Evolutionary conservation across 192 early-diverging fungal species (phyloP), one percentile per base, ranked within the genome.

Genomic region (Spinellus fusiger): DNA sequence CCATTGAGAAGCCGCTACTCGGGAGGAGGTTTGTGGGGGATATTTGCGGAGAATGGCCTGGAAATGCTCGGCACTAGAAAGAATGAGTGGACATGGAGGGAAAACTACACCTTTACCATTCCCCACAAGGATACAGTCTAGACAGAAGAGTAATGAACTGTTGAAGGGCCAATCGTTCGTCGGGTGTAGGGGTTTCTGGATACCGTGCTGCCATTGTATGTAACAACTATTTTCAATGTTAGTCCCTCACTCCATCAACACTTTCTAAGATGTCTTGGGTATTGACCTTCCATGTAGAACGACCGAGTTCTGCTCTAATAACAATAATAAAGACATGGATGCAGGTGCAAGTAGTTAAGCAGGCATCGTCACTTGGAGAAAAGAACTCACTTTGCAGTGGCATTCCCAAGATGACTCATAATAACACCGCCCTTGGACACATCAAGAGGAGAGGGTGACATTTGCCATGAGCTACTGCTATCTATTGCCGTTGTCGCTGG

Each of bases 51-150:
- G 61, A 18, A 94, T 73, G 46, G 73, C 55, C 72, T 91, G 86
- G 64, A 98, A 96, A 60, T 98, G 94, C 8, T 78, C 64, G 3
- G 93, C 95, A 72, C 94, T 89, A 61, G n/a, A 20, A 15, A 16
- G 49, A 54, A 0, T 20, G 5, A 1, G 10, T 23, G 10, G 13
- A 56, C 1, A 25, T 60, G 15, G 16, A 31, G 10, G n/a, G 12
- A 48, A 35, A 27, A 54, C 23, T 22, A 15, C 16, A 12, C 9
- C 12, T 38, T 28, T 20, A 61, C 49, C 91, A 98, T 78, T 96
- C 93, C 47, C 96, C 96, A 65, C 96, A 98, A 13, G 96, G 96
- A 71, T 98, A 98, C 25, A 98, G 70, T 64, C 89, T 73, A 1
- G 88, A 89, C 49, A 96, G 82, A 28, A 94, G 67, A 57, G 80